Conservation (phyloP, 129 eudicot species). For the Helichrysum umbraculigerum region DNA sequence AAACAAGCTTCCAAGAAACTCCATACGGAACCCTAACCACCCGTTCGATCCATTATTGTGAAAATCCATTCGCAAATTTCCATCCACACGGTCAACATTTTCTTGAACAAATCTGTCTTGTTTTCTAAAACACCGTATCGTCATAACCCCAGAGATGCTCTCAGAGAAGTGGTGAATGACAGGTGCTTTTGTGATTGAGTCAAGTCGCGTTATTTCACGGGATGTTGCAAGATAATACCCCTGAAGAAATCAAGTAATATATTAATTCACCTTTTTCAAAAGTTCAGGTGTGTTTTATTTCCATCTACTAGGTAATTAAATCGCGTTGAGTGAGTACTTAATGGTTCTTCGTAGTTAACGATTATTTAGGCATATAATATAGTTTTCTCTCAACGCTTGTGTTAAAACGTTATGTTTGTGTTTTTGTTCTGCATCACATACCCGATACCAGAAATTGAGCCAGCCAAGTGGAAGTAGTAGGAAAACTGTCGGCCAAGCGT, state of each 20-base stretch:
- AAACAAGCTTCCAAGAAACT: conserved; percentile 57
- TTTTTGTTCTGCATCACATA: conserved; percentile 26
- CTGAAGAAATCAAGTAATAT: conserved; percentile 27
- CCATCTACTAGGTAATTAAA: not conserved
- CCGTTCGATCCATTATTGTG: conserved; percentile 65
- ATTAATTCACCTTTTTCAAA: not conserved
- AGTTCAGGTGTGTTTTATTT: not conserved
- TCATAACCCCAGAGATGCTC: conserved; percentile 67
- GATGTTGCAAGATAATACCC: conserved; percentile 68
- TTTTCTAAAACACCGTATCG: conserved; percentile 53
- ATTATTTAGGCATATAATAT: not conserved
- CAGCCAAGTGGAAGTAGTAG: conserved; percentile 60
- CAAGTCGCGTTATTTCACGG: conserved; percentile 70
- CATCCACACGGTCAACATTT: conserved; percentile 53
- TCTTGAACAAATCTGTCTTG: conserved; percentile 52
- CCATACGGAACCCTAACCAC: conserved; percentile 79
- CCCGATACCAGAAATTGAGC: conserved; percentile 83
- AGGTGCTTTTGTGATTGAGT: conserved; percentile 71
- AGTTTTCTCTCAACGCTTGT: not conserved
- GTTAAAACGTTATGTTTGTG: not conserved
- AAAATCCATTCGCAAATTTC: conserved; percentile 62
- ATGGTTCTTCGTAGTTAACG: not conserved
- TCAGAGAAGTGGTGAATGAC: conserved; percentile 71
- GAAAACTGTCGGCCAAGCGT: conserved; percentile 72
- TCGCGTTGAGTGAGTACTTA: not conserved